A percentile compares a stretch with the other conserved stretches of the same genome.
These are phyloP conservation scores for Russula sp. DNA, from an alignment of 768 basidiomycete species.

Conservation along the genomic window DNA sequence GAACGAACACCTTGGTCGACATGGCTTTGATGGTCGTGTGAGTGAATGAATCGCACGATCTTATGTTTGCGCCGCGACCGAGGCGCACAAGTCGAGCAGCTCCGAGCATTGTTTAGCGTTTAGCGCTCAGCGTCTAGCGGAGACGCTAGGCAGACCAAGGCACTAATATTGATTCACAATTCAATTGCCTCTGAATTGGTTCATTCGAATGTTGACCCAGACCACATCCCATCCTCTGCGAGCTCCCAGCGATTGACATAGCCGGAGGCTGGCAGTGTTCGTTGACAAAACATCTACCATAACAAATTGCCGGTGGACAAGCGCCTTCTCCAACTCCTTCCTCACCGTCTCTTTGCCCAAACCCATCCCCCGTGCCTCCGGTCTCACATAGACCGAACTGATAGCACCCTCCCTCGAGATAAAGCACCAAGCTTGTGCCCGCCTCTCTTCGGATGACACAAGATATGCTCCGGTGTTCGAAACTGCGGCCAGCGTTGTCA, in stretches of 20 bases:
- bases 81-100: constrained; percentile 7
- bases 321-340: neutral
- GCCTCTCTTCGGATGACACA: neutral
- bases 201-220: neutral
- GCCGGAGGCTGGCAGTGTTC: neutral
- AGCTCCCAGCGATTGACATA: constrained; percentile 1
- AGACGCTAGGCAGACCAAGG: neutral
- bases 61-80: neutral
- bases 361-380: constrained; percentile 1
- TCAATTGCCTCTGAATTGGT: neutral
- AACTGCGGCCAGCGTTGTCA: neutral
- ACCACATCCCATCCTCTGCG: neutral
- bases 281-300: neutral
- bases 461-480: constrained; percentile 7
- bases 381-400: constrained; percentile 12
- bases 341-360: constrained; percentile 10
- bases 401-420: constrained; percentile 6
- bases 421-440: constrained; percentile 12
- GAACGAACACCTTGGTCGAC: constrained; percentile 52
- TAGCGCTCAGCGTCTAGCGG: too few relatives aligned
- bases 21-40: constrained; percentile 18
- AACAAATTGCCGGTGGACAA: neutral
- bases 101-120: neutral
- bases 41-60: constrained; percentile 20
- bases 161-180: neutral